Percentiles rank a stretch among this genome's conserved stretches.
Conservation (phyloP, 345 rosid species). For the Angophora floribunda region DNA sequence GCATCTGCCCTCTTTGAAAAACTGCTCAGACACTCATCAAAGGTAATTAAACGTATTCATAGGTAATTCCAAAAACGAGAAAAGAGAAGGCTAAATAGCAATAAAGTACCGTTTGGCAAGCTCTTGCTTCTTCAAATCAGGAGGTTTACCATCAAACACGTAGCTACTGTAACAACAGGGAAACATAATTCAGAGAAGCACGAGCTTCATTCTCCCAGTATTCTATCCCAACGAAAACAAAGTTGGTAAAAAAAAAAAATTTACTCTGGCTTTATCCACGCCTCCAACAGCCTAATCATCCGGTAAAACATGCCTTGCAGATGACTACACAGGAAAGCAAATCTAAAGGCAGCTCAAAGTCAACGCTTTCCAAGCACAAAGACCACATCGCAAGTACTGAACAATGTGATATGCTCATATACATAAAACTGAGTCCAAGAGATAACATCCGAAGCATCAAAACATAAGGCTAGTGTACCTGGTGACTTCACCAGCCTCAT, state of each 20-base stretch:
- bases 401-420: too few species aligned
- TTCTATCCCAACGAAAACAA: background rate
- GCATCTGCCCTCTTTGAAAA: slow-evolving; percentile 74
- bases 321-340: too few species aligned
- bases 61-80: background rate
- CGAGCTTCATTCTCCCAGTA: background rate
- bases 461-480: too few species aligned
- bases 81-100: background rate
- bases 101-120: slow-evolving; percentile 61
- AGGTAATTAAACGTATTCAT: background rate
- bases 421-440: too few species aligned
- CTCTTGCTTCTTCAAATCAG: slow-evolving; percentile 81
- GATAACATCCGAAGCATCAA: too few species aligned
- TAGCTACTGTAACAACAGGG: slow-evolving; percentile 27
- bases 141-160: slow-evolving; percentile 87
- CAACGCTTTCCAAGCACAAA: too few species aligned
- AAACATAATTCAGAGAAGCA: background rate
- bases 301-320: too few species aligned
- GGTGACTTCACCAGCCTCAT: too few species aligned
- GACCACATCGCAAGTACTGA: too few species aligned
- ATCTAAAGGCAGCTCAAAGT: too few species aligned
- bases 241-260: background rate
- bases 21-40: slow-evolving; percentile 21
- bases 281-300: too few species aligned
- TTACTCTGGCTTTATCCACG: background rate